Conservation (phyloP, 768 basidiomycete species). For the Suillus subalutaceus region DNA sequence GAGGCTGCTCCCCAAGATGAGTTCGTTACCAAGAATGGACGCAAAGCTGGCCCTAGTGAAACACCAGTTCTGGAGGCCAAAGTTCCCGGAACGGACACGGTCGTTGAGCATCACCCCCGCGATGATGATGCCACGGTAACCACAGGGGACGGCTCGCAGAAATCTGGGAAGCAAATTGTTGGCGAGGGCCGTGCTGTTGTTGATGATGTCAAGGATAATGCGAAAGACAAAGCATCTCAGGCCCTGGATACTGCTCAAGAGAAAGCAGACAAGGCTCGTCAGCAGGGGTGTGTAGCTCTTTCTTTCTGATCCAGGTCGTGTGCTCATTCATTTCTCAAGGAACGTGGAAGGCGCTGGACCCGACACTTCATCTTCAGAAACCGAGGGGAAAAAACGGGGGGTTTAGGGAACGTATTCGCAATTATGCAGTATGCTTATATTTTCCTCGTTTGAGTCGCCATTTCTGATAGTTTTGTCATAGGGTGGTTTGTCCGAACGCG, state of each 20-base stretch:
- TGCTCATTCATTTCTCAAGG: slow-evolving; percentile 22
- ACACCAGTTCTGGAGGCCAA: slow-evolving; percentile 50
- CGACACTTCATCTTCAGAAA: slow-evolving; percentile 28
- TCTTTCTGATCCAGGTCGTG: too few relatives aligned
- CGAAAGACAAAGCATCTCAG: slow-evolving; percentile 11
- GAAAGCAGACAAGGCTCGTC: slow-evolving; percentile 9
- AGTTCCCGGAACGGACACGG: slow-evolving; percentile 47
- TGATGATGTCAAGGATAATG: slow-evolving; percentile 16
- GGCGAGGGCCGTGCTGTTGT: slow-evolving; percentile 21
- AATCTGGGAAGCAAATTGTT: slow-evolving; percentile 28
- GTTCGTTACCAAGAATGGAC: slow-evolving; percentile 55
- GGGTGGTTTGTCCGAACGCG: slow-evolving; percentile 51
- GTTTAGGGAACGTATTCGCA: slow-evolving; percentile 33
- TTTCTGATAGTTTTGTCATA: slow-evolving; percentile 20
- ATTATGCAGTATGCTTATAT: slow-evolving; percentile 28
- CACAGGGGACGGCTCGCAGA: slow-evolving; percentile 37
- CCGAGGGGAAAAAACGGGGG: slow-evolving; percentile 40
- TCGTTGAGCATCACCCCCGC: slow-evolving; percentile 53
- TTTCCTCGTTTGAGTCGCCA: not conserved
- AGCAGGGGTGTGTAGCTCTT: slow-evolving; percentile 19
- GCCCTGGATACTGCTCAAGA: slow-evolving; percentile 11
- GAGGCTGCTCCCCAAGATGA: slow-evolving; percentile 68
- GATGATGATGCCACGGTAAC: slow-evolving; percentile 43
- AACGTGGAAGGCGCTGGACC: slow-evolving; percentile 26
- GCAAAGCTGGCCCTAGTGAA: slow-evolving; percentile 44